A percentile compares a stretch with the other conserved stretches of the same genome.
Evolutionary conservation across 352 stramenopile species (phyloP).

Genomic region (Pythium dissimile): DNA sequence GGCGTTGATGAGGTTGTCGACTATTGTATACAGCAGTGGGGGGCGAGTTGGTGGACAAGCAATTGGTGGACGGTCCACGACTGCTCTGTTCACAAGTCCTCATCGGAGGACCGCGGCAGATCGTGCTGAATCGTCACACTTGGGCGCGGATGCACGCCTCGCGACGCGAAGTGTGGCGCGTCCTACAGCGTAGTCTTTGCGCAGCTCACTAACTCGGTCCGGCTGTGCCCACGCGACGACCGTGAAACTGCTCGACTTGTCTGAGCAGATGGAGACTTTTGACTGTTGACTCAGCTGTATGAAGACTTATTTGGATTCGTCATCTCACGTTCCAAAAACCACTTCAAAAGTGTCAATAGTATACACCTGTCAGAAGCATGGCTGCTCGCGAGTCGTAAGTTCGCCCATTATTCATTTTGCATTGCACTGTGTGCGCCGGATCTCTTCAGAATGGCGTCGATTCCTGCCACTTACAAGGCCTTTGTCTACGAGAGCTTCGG

Average conservation of each 20-base stretch:
- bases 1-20: constrained; percentile 42
- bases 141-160: constrained; percentile 1
- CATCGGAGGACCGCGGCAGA: constrained; percentile 37
- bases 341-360: not conserved
- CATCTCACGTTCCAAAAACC: not conserved
- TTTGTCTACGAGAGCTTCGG: constrained; percentile 32
- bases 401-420: too few species aligned
- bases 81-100: constrained; percentile 18
- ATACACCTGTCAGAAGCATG: not conserved
- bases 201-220: constrained; percentile 7
- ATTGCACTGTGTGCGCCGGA: too few species aligned
- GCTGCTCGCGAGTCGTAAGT: too few species aligned
- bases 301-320: not conserved
- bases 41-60: not conserved
- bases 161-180: constrained; percentile 1
- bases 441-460: not conserved
- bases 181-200: constrained; percentile 2
- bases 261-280: not conserved
- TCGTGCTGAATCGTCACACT: constrained; percentile 19
- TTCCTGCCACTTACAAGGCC: constrained; percentile 16
- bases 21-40: constrained; percentile 34
- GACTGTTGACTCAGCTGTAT: not conserved
- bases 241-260: constrained; percentile 26
- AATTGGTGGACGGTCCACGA: constrained; percentile 15
- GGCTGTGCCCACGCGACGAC: constrained; percentile 28